A percentile compares a stretch with the other conserved stretches of the same genome.
Evolutionary conservation across 441 rosid species (phyloP).

Genomic region (Isatis lusitanica): DNA sequence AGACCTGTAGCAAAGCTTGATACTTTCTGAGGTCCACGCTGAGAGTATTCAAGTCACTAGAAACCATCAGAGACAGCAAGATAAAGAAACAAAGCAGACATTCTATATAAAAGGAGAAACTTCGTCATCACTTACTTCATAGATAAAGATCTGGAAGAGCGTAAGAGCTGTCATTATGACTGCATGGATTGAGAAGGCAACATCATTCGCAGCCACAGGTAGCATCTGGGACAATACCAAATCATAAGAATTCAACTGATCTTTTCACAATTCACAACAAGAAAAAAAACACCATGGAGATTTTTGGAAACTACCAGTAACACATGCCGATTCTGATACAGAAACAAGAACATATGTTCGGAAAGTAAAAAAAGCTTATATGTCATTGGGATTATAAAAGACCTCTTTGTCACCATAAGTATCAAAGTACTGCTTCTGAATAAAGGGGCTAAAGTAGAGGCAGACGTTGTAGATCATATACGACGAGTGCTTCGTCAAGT

Average conservation of each 20-base stretch:
- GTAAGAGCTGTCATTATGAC: conserved; percentile 66
- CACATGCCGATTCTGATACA: not conserved
- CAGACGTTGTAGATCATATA: conserved; percentile 84
- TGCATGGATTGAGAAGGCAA: conserved; percentile 93
- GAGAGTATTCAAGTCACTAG: conserved; percentile 23
- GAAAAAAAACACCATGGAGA: too few species aligned
- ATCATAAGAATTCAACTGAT: too few species aligned
- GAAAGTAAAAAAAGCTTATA: not conserved
- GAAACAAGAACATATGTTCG: not conserved
- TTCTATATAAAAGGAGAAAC: not conserved
- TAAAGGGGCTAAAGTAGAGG: conserved; percentile 80
- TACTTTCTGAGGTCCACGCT: conserved; percentile 87
- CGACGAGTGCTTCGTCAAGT: conserved; percentile 92
- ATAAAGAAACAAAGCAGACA: not conserved
- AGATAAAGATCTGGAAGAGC: conserved; percentile 72
- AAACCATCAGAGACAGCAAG: conserved; percentile 1
- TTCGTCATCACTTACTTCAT: conserved; percentile 57
- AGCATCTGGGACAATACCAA: conserved; percentile 62
- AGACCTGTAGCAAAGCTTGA: conserved; percentile 63
- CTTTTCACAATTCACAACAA: too few species aligned
- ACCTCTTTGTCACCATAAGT: conserved; percentile 73
- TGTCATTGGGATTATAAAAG: too few species aligned
- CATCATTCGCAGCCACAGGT: conserved; percentile 96
- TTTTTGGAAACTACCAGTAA: not conserved
- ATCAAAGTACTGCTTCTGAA: conserved; percentile 74